Percentiles rank a stretch among this genome's conserved stretches.
phyloP scores from a whole-genome alignment of 2,329 filamentous ascomycete genomes.

The Fusarium luffae region DNA sequence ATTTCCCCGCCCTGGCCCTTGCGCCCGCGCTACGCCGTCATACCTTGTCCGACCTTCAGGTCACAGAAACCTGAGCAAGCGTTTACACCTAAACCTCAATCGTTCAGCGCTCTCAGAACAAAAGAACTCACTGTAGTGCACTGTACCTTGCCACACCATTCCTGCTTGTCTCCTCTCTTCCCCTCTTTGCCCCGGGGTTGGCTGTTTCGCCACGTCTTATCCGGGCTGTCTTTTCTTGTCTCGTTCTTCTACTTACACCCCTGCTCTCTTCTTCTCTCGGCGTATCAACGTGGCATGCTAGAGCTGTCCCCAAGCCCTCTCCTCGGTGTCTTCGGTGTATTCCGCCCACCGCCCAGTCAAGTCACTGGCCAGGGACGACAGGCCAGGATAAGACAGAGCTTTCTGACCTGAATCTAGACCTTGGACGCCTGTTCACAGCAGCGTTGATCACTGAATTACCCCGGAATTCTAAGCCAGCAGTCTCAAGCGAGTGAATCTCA shows the following conservation, averaged over 20 bases:
- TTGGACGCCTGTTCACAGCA: neutral
- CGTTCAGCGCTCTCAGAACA: slow-evolving; percentile 13
- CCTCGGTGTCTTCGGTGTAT: slow-evolving; percentile 14
- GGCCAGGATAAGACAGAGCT: slow-evolving; percentile 2
- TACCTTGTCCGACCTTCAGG: slow-evolving; percentile 29
- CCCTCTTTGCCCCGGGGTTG: slow-evolving; percentile 25
- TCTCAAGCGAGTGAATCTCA: neutral
- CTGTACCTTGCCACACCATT: slow-evolving; percentile 38
- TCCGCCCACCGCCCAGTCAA: slow-evolving; percentile 8
- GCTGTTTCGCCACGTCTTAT: slow-evolving; percentile 26
- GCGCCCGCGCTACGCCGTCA: slow-evolving; percentile 44
- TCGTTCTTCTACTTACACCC: slow-evolving; percentile 20
- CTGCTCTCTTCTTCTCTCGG: slow-evolving; percentile 1
- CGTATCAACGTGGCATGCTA: slow-evolving; percentile 32
- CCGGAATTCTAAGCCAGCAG: neutral
- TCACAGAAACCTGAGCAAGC: slow-evolving; percentile 17
- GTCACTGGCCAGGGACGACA: slow-evolving; percentile 2
- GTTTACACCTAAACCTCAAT: slow-evolving; percentile 12
- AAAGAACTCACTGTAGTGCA: neutral
- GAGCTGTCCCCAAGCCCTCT: slow-evolving; percentile 18
- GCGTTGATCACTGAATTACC: neutral
- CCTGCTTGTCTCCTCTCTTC: slow-evolving; percentile 38
- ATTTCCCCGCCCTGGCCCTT: slow-evolving; percentile 48
- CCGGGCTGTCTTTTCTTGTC: neutral
- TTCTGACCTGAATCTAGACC: slow-evolving; percentile 15